Conservation (phyloP, 2,329 filamentous ascomycete genomes). For the Aureobasidium leucospermi region DNA sequence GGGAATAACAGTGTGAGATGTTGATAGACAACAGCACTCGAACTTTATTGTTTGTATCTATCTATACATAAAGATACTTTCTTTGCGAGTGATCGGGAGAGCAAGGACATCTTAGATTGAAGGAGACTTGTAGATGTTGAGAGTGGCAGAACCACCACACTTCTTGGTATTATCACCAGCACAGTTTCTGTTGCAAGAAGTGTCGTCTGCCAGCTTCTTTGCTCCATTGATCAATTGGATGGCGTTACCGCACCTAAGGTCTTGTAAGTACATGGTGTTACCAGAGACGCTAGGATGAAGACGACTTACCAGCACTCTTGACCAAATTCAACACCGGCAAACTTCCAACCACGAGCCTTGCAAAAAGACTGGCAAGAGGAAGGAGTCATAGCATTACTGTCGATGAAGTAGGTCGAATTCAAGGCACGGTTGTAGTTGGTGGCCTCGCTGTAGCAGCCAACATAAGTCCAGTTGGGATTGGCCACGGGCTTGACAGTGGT, state of each 20-base stretch:
- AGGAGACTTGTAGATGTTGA: constrained; percentile 9
- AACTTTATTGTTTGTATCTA: no score
- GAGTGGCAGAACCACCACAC: constrained; percentile 5
- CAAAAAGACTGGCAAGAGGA: neutral
- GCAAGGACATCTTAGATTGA: neutral
- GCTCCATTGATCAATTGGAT: constrained; percentile 6
- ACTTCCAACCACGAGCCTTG: constrained; percentile 1
- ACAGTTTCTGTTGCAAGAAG: neutral
- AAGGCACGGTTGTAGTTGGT: constrained; percentile 11
- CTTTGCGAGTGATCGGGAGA: no score
- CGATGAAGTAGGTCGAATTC: constrained; percentile 4
- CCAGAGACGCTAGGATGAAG: no score
- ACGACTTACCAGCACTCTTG: neutral
- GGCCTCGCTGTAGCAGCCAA: constrained; percentile 5
- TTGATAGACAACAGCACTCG: no score
- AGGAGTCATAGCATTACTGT: neutral
- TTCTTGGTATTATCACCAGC: neutral
- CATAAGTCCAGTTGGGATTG: neutral
- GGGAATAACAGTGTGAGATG: neutral
- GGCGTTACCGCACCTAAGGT: constrained; percentile 1
- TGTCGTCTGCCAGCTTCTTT: neutral
- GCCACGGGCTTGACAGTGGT: neutral
- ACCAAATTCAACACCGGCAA: neutral
- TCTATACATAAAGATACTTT: no score
- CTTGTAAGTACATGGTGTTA: no score